Percentiles rank a stretch among this genome's conserved stretches.
Evolutionary conservation across 2,329 filamentous ascomycete genomes (phyloP).

Genomic region (Xylariaceae sp.): DNA sequence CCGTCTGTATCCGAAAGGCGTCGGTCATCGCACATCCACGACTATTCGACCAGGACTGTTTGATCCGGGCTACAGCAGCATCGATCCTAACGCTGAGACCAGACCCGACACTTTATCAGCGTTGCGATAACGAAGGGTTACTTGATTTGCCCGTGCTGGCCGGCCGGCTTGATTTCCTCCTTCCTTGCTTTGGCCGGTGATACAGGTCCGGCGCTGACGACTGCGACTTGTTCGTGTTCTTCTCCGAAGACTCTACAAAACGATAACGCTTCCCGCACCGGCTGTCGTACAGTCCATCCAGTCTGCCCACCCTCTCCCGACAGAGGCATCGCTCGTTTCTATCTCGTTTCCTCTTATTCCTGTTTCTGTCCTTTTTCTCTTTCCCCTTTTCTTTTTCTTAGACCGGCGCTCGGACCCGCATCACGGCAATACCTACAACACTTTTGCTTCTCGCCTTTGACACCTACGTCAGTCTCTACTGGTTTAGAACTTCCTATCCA

Average conservation of each 20-base stretch:
- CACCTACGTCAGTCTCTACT: slow-evolving; percentile 23
- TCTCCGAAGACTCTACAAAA: background rate
- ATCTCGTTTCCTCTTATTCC: background rate
- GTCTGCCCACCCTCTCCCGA: background rate
- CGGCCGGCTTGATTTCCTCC: background rate
- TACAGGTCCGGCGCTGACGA: background rate
- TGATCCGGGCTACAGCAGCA: background rate
- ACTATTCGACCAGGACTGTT: background rate
- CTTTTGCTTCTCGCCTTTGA: slow-evolving; percentile 16
- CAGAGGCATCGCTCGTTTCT: slow-evolving; percentile 9
- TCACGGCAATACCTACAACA: slow-evolving; percentile 11
- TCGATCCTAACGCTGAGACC: background rate
- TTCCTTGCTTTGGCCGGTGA: background rate
- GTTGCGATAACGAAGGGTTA: background rate
- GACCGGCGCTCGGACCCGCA: background rate
- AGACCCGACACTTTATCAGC: background rate
- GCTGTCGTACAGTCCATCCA: background rate
- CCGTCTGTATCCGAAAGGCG: slow-evolving; percentile 19
- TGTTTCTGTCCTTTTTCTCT: background rate
- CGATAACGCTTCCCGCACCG: background rate
- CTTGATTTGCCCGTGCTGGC: background rate
- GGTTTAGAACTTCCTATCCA: slow-evolving; percentile 24
- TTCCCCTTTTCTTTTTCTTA: slow-evolving; percentile 9
- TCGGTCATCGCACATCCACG: slow-evolving; percentile 3
- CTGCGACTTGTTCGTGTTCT: slow-evolving; percentile 1